Conservation (phyloP, 371 early-diverging fungal genomes). For the Lichtheimia ramosa region DNA sequence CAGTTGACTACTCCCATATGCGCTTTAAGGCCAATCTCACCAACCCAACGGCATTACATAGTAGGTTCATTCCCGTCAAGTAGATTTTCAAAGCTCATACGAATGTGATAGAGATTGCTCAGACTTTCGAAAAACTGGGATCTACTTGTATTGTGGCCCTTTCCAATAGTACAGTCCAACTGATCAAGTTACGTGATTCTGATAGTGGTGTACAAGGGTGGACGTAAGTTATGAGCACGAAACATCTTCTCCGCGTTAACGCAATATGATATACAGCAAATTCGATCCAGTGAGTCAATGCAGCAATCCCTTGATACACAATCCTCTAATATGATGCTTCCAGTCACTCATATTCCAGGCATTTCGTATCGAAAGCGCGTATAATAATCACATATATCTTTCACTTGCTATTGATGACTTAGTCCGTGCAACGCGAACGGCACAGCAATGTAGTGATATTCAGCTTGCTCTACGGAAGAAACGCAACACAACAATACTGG, state of each 20-base stretch:
- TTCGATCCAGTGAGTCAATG: conserved; percentile 14
- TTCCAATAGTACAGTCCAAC: conserved; percentile 36
- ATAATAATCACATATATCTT: conserved; percentile 52
- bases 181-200: conserved; percentile 45
- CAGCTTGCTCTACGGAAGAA: conserved; percentile 41
- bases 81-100: not conserved
- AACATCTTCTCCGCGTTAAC: not conserved
- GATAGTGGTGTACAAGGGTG: conserved; percentile 54
- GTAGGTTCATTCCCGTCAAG: conserved; percentile 9
- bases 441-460: conserved; percentile 36
- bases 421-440: conserved; percentile 45
- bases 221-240: conserved; percentile 35
- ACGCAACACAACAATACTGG: conserved; percentile 34
- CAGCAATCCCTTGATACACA: not conserved
- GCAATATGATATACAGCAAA: conserved; percentile 20
- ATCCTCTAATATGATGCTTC: not conserved
- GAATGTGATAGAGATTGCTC: conserved; percentile 28
- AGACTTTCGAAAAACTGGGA: conserved; percentile 38
- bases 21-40: conserved; percentile 27
- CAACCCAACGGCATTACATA: conserved; percentile 30
- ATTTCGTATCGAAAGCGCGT: conserved; percentile 48
- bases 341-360: conserved; percentile 58
- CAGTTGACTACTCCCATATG: conserved; percentile 15
- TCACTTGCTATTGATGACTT: conserved; percentile 47
- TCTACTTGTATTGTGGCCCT: conserved; percentile 45